Evolutionary conservation across 345 rosid species (phyloP).

Genomic region (Orychophragmus violaceus): DNA sequence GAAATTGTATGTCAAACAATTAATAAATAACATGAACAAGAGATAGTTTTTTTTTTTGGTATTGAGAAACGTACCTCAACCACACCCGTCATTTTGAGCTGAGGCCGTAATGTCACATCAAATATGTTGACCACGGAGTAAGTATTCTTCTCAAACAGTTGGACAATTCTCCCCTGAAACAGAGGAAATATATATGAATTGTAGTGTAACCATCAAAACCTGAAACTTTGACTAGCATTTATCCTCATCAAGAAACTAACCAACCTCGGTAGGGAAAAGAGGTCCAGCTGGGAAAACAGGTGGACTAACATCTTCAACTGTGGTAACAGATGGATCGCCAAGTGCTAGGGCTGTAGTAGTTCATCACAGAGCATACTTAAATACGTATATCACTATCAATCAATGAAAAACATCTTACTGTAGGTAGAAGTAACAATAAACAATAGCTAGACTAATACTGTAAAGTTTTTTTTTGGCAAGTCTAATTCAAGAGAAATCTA

Average conservation of each 20-base stretch:
- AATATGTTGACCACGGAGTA: slow-evolving; percentile 91
- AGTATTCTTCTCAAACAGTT: slow-evolving; percentile 79
- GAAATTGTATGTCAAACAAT: background rate
- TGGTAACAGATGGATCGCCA: slow-evolving; percentile 68
- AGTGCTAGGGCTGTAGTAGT: slow-evolving; percentile 65
- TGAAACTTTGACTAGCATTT: background rate
- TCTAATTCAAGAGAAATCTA: background rate
- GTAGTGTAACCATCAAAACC: background rate
- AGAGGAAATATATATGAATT: background rate
- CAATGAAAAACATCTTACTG: background rate
- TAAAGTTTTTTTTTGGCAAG: background rate
- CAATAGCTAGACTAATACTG: too few species aligned
- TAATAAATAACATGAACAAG: background rate
- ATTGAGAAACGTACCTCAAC: slow-evolving; percentile 60
- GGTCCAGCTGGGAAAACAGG: slow-evolving; percentile 64
- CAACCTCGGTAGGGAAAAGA: slow-evolving; percentile 89
- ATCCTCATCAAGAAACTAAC: slow-evolving; percentile 24
- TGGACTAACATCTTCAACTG: slow-evolving; percentile 79
- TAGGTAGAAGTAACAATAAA: background rate
- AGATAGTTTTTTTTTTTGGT: background rate
- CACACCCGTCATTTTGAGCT: slow-evolving; percentile 78
- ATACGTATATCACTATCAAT: background rate
- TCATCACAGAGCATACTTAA: background rate
- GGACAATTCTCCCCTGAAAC: slow-evolving; percentile 71
- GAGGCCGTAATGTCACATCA: slow-evolving; percentile 87